Percentiles rank a stretch among this genome's conserved stretches.
These are phyloP conservation scores for Caryopteris hybrid DNA, from an alignment of 305 asterid genomes.

Conservation along the genomic window DNA sequence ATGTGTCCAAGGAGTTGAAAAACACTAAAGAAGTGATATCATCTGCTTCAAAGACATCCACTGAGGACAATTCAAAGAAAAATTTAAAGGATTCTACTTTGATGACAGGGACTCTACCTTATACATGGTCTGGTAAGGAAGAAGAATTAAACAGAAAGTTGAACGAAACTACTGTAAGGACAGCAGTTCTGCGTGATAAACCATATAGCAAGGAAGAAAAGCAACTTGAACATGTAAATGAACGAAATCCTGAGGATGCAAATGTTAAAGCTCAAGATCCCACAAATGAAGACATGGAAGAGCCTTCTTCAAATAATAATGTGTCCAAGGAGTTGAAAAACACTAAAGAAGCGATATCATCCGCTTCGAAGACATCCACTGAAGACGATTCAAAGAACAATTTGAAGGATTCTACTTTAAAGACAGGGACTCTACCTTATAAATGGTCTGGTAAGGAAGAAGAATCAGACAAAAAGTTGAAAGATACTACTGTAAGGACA, in stretches of 20 bases:
- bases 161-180: constrained; percentile 20
- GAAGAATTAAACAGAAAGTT: constrained; percentile 19
- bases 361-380: constrained; percentile 19
- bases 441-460: constrained; percentile 24
- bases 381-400: constrained; percentile 24
- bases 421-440: constrained; percentile 28
- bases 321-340: constrained; percentile 13
- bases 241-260: constrained; percentile 28
- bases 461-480: constrained; percentile 18
- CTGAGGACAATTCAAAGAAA: constrained; percentile 24
- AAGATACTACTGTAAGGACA: constrained; percentile 19
- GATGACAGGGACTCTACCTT: constrained; percentile 26
- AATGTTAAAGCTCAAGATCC: constrained; percentile 35
- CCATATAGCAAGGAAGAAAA: constrained; percentile 27
- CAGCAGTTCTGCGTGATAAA: constrained; percentile 26
- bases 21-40: constrained; percentile 9
- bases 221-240: constrained; percentile 28
- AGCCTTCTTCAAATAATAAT: constrained; percentile 23
- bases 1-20: constrained; percentile 13
- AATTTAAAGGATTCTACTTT: constrained; percentile 17
- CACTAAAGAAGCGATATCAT: constrained; percentile 8
- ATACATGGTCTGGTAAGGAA: constrained; percentile 25
- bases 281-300: constrained; percentile 28
- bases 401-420: constrained; percentile 18
- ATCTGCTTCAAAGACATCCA: constrained; percentile 19